Evolutionary conservation across 805 yeast genomes (phyloP), one percentile per base, ranked within the genome.

Genomic region (Cyberlindnera galapagoensis): DNA sequence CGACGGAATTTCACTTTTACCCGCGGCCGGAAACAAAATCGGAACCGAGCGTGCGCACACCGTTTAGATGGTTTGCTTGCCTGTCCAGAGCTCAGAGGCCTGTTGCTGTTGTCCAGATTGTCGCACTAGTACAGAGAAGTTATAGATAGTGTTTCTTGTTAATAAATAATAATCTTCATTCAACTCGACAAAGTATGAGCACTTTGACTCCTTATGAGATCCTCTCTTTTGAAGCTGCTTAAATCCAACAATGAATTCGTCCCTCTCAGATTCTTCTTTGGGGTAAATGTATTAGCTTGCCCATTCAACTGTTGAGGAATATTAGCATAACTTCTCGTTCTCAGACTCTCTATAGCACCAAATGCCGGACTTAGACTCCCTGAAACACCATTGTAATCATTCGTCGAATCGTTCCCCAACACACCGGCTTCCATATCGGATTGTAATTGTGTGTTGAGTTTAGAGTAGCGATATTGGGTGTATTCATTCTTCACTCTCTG

Each of bases 271-370:
- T 23, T 23, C 34, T 43, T 44, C 28, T 40, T 47, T 16, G 47
- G 37, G n/a, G 25, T 20, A 13, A 38, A 37, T 27, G 36, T 23
- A 14, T 39, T n/a, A n/a, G n/a, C n/a, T n/a, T n/a, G n/a, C n/a
- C n/a, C n/a, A n/a, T n/a, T n/a, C n/a, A n/a, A n/a, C n/a, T 17
- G 28, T n/a, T 8, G 34, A 15, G 35, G 48, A 12, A 49, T 18
- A 25, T 40, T 47, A 3, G 51, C 52, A 33, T 37, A 47, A 26
- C 44, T 36, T 33, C 54, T 40, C 1, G 54, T 47, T 34, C 54
- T 42, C 30, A 49, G 29, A 22, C 36, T 44, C 3, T 39, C 45
- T 8, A 36, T 9, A 1, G 42, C 23, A 4, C 36, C 33, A 12
- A 48, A 21, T 10, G 49, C 38, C 4, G 54, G 52, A 28, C 49